Evolutionary conservation across 208 protist genomes (phyloP).

Genomic region (Leishmania major): DNA sequence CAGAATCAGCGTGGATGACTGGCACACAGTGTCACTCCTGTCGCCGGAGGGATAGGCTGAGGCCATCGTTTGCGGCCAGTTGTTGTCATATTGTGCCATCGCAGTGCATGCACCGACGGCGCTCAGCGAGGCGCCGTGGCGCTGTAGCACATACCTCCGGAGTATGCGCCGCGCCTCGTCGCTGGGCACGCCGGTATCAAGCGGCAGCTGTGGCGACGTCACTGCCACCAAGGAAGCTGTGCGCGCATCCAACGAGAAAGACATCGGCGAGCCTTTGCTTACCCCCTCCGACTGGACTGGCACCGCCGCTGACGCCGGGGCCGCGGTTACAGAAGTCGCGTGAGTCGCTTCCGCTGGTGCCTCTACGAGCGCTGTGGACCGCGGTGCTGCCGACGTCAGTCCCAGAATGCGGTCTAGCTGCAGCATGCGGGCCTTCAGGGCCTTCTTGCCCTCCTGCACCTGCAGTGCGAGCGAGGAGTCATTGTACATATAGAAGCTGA

Average conservation of each 20-base stretch:
- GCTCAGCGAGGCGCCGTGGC: constrained; percentile 18
- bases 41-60: constrained; percentile 5
- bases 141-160: constrained; percentile 46
- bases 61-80: neutral
- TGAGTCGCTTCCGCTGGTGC: neutral
- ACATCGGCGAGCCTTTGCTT: neutral
- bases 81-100: neutral
- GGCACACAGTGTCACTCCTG: constrained; percentile 1
- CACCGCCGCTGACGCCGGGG: neutral
- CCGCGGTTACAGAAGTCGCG: neutral
- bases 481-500: constrained; percentile 53
- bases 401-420: constrained; percentile 38
- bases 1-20: constrained; percentile 33
- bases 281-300: neutral
- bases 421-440: constrained; percentile 47
- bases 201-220: neutral
- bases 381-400: neutral
- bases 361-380: neutral
- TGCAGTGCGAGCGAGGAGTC: constrained; percentile 39
- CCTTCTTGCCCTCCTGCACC: constrained; percentile 34
- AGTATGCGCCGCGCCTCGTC: constrained; percentile 53
- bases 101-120: constrained; percentile 9
- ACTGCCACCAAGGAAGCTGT: neutral
- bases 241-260: neutral
- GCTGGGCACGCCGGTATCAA: constrained; percentile 3